Evolutionary conservation across 768 basidiomycete species (phyloP).

Genomic region (Asterophora parasitica): DNA sequence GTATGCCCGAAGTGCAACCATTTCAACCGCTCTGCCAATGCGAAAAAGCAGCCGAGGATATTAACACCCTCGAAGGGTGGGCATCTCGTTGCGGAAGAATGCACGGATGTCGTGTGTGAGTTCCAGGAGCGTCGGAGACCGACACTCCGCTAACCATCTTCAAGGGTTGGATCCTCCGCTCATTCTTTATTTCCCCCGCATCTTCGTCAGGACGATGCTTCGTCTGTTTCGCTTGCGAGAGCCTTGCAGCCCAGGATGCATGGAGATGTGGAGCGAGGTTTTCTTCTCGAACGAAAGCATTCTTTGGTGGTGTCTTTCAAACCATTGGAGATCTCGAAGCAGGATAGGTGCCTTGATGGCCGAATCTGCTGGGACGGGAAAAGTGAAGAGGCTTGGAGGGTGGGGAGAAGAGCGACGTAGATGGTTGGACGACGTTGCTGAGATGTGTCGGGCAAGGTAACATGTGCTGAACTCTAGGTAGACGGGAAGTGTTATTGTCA

Average conservation of each 20-base stretch:
- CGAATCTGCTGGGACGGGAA: conserved; percentile 18
- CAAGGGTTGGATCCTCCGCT: conserved; percentile 70
- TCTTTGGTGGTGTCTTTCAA: conserved; percentile 44
- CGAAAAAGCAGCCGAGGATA: conserved; percentile 25
- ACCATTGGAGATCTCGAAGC: conserved; percentile 32
- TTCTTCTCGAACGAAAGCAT: conserved; percentile 49
- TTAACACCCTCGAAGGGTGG: conserved; percentile 20
- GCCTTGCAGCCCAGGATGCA: conserved; percentile 48
- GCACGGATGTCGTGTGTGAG: conserved; percentile 54
- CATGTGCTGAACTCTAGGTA: not conserved
- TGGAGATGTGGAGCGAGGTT: conserved; percentile 32
- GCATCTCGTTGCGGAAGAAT: conserved; percentile 27
- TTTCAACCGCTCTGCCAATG: conserved; percentile 58
- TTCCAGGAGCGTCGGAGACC: conserved; percentile 3
- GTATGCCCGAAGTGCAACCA: conserved; percentile 81
- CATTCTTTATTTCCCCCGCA: conserved; percentile 53
- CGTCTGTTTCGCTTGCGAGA: conserved; percentile 32
- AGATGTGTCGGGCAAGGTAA: conserved; percentile 20
- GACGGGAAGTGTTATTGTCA: not conserved
- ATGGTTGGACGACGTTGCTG: conserved; percentile 36
- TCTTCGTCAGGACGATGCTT: conserved; percentile 48
- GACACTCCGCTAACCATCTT: not conserved
- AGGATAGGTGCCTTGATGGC: conserved; percentile 24
- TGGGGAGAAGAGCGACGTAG: conserved; percentile 38
- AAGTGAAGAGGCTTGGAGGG: conserved; percentile 49